Percentiles rank a stretch among this genome's conserved stretches.
phyloP scores from a whole-genome alignment of 129 eudicot species.

The Dittrichia graveolens region DNA sequence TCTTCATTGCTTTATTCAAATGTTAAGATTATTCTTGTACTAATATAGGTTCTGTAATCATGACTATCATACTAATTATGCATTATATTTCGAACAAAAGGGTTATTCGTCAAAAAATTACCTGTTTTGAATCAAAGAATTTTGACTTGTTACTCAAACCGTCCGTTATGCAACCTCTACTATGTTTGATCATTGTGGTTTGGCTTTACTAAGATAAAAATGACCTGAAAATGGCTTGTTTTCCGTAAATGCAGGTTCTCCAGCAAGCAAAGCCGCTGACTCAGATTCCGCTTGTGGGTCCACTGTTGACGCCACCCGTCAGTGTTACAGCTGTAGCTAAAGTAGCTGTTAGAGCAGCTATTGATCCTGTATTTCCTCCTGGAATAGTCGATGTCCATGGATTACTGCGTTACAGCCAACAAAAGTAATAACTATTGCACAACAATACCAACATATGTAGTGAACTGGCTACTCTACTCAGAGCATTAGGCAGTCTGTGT shows the following conservation, averaged over 20 bases:
- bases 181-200: background rate
- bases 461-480: background rate
- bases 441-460: background rate
- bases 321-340: conserved; percentile 81
- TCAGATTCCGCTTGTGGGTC: conserved; percentile 80
- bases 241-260: conserved; percentile 57
- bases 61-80: background rate
- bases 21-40: too few species aligned
- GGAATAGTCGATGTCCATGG: conserved; percentile 81
- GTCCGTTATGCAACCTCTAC: background rate
- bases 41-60: too few species aligned
- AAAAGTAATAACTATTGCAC: conserved; percentile 37
- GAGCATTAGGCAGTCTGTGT: background rate
- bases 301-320: conserved; percentile 77
- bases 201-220: background rate
- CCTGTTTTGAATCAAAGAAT: background rate
- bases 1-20: too few species aligned
- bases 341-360: conserved; percentile 94
- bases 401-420: conserved; percentile 65
- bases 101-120: background rate
- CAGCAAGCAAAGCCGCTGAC: conserved; percentile 69
- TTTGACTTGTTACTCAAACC: background rate
- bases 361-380: conserved; percentile 91
- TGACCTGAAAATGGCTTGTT: conserved; percentile 15
- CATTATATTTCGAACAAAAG: background rate